Conservation (phyloP, 352 stramenopile species). For the Thalassiosira delicatula region DNA sequence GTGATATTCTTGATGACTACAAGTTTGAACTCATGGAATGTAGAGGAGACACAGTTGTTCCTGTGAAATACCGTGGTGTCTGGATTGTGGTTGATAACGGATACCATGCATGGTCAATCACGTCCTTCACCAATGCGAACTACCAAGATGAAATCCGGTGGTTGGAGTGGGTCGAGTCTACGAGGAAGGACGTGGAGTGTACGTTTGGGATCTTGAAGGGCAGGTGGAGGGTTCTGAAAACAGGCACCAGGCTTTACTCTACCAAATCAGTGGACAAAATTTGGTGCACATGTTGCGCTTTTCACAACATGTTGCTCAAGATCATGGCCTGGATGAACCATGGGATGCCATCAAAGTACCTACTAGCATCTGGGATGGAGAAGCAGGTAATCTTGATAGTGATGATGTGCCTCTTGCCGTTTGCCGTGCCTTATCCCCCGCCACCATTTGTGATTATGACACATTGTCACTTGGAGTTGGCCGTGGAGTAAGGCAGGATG, state of each 20-base stretch:
- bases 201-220: slow-evolving; percentile 59
- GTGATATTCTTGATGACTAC: slow-evolving; percentile 12
- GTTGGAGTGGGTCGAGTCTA: slow-evolving; percentile 40
- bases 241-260: slow-evolving; percentile 26
- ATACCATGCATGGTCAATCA: not conserved
- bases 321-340: slow-evolving; percentile 26
- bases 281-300: slow-evolving; percentile 47
- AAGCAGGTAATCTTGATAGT: not conserved
- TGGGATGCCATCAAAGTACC: not conserved
- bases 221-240: slow-evolving; percentile 45
- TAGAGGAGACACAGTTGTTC: not conserved
- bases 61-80: slow-evolving; percentile 28
- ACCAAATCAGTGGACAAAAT: slow-evolving; percentile 25
- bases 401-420: not conserved
- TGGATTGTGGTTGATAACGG: slow-evolving; percentile 12
- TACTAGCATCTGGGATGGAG: not conserved
- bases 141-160: slow-evolving; percentile 21
- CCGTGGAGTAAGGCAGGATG: no score
- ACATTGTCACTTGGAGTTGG: no score
- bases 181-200: slow-evolving; percentile 53
- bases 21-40: slow-evolving; percentile 20
- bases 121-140: not conserved
- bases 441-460: not conserved
- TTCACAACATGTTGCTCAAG: slow-evolving; percentile 53
- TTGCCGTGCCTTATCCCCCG: not conserved